phyloP scores from a whole-genome alignment of 257 asterid genomes.

The Nicotiana sylvestris region DNA sequence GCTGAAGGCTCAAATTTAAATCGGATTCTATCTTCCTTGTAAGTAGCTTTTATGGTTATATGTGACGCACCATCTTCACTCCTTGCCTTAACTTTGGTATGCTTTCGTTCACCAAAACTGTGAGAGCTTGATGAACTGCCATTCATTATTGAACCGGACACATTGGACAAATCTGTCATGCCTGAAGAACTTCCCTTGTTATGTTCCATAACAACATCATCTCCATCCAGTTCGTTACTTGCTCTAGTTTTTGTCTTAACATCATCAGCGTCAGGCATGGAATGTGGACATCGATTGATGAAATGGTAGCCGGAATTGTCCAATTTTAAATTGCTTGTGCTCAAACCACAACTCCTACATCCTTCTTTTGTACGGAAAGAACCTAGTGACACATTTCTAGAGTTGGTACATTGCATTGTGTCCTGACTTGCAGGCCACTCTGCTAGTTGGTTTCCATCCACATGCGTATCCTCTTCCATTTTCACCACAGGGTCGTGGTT shows the following conservation, averaged over 20 bases:
- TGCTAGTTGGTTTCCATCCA: slow-evolving; percentile 26
- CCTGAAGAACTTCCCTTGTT: slow-evolving; percentile 48
- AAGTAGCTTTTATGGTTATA: slow-evolving; percentile 59
- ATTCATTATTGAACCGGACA: slow-evolving; percentile 48
- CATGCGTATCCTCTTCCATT: slow-evolving; percentile 42
- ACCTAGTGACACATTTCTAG: slow-evolving; percentile 28
- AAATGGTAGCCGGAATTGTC: slow-evolving; percentile 27
- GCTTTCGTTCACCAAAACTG: slow-evolving; percentile 34
- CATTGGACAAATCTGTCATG: slow-evolving; percentile 58
- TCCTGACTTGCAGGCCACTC: slow-evolving; percentile 25
- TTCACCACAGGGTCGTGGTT: slow-evolving; percentile 36
- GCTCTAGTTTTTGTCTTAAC: slow-evolving; percentile 18
- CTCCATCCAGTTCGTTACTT: slow-evolving; percentile 22
- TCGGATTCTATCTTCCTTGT: slow-evolving; percentile 61
- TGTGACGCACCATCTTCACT: slow-evolving; percentile 41
- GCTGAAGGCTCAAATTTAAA: slow-evolving; percentile 54
- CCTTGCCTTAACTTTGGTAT: slow-evolving; percentile 22
- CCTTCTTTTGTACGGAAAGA: slow-evolving; percentile 23
- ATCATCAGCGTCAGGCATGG: slow-evolving; percentile 27
- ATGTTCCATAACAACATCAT: slow-evolving; percentile 33
- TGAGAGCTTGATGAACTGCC: slow-evolving; percentile 54
- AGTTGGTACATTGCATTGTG: slow-evolving; percentile 26
- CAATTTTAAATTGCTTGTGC: slow-evolving; percentile 10
- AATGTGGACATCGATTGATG: slow-evolving; percentile 29
- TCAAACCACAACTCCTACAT: slow-evolving; percentile 11